These are phyloP conservation scores for Hibiscus trionum DNA, from an alignment of 345 rosid species.

Conservation along the genomic window DNA sequence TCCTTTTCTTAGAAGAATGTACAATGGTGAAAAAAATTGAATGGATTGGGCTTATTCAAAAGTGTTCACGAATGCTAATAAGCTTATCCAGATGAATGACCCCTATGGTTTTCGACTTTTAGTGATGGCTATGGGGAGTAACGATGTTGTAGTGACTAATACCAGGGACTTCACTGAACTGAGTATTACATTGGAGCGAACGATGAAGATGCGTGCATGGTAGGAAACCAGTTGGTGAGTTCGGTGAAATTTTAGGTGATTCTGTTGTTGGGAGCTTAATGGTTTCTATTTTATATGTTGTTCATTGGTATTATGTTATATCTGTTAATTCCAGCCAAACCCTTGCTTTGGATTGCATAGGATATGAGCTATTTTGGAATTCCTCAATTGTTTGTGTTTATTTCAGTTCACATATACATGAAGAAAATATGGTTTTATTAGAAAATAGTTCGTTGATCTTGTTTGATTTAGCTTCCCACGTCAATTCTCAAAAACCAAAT, in stretches of 20 bases:
- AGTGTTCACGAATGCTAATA: too few species aligned
- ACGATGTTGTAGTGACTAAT: too few species aligned
- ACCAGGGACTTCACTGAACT: too few species aligned
- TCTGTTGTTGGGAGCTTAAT: conserved; percentile 39
- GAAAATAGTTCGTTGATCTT: conserved; percentile 40
- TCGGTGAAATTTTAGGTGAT: conserved; percentile 3
- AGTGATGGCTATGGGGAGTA: too few species aligned
- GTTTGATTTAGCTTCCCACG: conserved; percentile 41
- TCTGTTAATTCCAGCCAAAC: background rate
- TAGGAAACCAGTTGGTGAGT: conserved; percentile 22
- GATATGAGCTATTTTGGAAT: conserved; percentile 42
- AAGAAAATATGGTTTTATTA: background rate
- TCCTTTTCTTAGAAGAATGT: too few species aligned
- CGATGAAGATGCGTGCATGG: too few species aligned
- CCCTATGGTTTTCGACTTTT: too few species aligned
- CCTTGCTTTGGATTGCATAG: conserved; percentile 37
- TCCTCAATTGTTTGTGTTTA: conserved; percentile 20
- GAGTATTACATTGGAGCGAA: too few species aligned
- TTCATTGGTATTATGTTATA: conserved; percentile 40
- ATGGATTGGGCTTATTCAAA: too few species aligned
- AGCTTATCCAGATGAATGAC: too few species aligned
- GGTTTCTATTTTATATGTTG: conserved; percentile 37
- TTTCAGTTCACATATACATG: background rate
- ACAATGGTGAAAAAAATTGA: too few species aligned
- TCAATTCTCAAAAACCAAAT: background rate